Conservation (phyloP, 2,329 filamentous ascomycete genomes). For the Ophiostoma montium region DNA sequence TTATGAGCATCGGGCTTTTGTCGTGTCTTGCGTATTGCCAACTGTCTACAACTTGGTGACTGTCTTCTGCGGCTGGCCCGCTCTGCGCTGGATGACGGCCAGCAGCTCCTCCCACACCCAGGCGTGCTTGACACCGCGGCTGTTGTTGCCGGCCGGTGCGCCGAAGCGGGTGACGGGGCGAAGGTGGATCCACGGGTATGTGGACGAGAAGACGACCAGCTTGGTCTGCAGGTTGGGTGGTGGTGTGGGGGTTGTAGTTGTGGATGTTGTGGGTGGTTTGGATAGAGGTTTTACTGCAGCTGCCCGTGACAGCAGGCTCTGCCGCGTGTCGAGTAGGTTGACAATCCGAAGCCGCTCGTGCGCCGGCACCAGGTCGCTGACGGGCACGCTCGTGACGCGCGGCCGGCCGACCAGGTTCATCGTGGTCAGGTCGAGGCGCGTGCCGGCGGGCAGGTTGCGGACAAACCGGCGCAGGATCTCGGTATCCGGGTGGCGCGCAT, state of each 20-base stretch:
- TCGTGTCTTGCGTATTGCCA: too few relatives aligned
- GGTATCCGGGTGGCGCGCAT: constrained; percentile 34
- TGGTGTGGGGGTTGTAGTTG: constrained; percentile 14
- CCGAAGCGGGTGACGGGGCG: constrained; percentile 19
- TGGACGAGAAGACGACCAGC: neutral
- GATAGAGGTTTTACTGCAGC: neutral
- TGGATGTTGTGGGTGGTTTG: neutral
- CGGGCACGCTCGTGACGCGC: constrained; percentile 23
- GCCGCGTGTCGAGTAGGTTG: constrained; percentile 18
- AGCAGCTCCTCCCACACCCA: constrained; percentile 25
- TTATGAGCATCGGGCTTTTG: too few relatives aligned
- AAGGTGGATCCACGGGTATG: constrained; percentile 25
- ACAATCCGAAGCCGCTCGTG: constrained; percentile 23
- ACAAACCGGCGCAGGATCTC: constrained; percentile 38
- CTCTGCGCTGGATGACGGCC: constrained; percentile 13
- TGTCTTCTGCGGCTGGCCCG: neutral
- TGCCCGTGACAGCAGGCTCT: constrained; percentile 15
- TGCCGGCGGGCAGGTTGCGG: constrained; percentile 27
- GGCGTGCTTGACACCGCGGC: constrained; percentile 15
- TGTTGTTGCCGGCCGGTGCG: constrained; percentile 11
- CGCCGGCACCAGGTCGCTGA: constrained; percentile 22
- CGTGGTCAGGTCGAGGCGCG: constrained; percentile 37
- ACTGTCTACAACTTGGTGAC: neutral
- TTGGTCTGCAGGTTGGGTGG: neutral
- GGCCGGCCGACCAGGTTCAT: constrained; percentile 42